Evolutionary conservation across 208 protist genomes (phyloP), one percentile per base, ranked within the genome.

Genomic region (Trichomonas tenax): DNA sequence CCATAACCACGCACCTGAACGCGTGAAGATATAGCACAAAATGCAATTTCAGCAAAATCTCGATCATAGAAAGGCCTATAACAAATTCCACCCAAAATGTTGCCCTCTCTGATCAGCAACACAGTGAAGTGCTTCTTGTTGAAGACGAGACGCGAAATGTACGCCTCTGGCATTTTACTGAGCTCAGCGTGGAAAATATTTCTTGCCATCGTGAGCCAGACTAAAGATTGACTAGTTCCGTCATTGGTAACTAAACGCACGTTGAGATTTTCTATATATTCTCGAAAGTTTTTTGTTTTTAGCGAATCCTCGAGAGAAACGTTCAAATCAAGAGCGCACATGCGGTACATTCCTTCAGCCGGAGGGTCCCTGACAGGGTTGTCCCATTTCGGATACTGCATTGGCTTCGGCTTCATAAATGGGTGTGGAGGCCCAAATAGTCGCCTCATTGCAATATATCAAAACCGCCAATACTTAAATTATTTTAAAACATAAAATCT

Each of bases 21-120:
- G n/a, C 96, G 96, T 0, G 97, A 96, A 14, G 96, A 97, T 23
- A 98, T 97, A 0, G 98, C 98, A 63, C 97, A 98, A 88, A 98
- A 98, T 44, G 98, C 98, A 96, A 98, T 98, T 96, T 98, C 98
- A 1, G 97, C 97, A 95, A 98, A 98, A 11, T 96, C 96, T n/a
- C 98, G 97, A 26, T 96, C 86, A 81, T 38, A 46, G 49, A 98
- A 98, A 9, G 97, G 97, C 26, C 98, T 96, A 96, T 98, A 98
- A 95, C 96, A 97, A 95, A 98, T 98, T 31, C 98, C 98, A 58
- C 98, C 98, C 8, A 63, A 36, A 86, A 96, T 45, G 38, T n/a
- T 40, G 26, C 86, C 86, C 9, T 93, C 44, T 36, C 44, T 58
- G 8, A 93, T 41, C 6, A 93, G n/a, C 45, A 93, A 6, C 36